Evolutionary conservation across 2,329 filamentous ascomycete species (phyloP).

Genomic region (Diaporthe ampelina): DNA sequence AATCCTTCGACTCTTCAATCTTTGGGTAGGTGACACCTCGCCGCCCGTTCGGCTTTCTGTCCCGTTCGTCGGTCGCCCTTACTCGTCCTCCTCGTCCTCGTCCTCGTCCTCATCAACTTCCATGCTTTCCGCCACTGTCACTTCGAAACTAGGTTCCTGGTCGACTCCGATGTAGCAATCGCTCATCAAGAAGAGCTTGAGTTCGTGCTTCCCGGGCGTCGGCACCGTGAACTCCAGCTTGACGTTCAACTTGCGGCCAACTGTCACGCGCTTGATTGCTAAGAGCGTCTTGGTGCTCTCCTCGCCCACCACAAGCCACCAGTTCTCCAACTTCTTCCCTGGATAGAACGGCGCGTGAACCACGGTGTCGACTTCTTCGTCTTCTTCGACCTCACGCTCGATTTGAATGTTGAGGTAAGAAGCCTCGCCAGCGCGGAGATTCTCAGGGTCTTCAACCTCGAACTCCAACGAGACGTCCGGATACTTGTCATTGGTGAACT

Average conservation of each 20-base stretch:
- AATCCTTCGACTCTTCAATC: not conserved
- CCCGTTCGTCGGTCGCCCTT: conserved; percentile 35
- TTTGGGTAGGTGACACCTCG: conserved; percentile 15
- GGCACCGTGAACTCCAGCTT: conserved; percentile 91
- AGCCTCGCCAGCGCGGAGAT: conserved; percentile 83
- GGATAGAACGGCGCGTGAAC: conserved; percentile 98
- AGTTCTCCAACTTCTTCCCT: conserved; percentile 92
- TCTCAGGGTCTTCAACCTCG: conserved; percentile 84
- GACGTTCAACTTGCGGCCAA: conserved; percentile 82
- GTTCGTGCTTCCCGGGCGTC: conserved; percentile 83
- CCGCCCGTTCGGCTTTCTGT: conserved; percentile 10
- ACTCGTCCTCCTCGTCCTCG: conserved; percentile 73
- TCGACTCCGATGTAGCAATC: conserved; percentile 98
- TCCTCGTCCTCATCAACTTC: conserved; percentile 93
- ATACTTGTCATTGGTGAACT: conserved; percentile 96
- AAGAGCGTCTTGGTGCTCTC: conserved; percentile 89
- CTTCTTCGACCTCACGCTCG: conserved; percentile 83
- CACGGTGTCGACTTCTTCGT: conserved; percentile 80
- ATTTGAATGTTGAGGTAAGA: conserved; percentile 88
- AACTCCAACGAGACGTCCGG: conserved; percentile 95
- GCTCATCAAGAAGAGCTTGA: conserved; percentile 96
- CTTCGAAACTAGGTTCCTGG: conserved; percentile 90
- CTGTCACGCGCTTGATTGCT: conserved; percentile 94
- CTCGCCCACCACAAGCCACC: conserved; percentile 97
- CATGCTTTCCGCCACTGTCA: conserved; percentile 91